Evolutionary conservation across 2,329 filamentous ascomycete genomes (phyloP).

Genomic region (Colletotrichum agaves): DNA sequence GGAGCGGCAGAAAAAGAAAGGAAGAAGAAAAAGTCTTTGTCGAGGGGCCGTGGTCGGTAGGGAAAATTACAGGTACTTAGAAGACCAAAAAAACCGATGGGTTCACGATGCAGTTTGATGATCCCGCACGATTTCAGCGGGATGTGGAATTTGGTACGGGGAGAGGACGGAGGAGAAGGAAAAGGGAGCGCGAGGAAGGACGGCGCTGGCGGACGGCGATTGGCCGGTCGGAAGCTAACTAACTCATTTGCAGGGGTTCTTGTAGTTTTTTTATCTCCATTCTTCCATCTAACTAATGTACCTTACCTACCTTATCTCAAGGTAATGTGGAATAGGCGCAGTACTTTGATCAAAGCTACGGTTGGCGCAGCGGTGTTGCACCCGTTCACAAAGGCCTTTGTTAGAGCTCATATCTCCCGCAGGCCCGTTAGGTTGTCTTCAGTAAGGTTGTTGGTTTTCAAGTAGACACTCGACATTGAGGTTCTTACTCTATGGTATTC

Average conservation of each 20-base stretch:
- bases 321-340: no score
- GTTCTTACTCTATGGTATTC: no score
- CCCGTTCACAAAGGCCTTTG: no score
- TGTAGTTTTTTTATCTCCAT: neutral
- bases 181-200: slow-evolving; percentile 15
- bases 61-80: neutral
- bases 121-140: slow-evolving; percentile 18
- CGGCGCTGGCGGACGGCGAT: slow-evolving; percentile 29
- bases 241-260: slow-evolving; percentile 5
- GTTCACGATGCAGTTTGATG: slow-evolving; percentile 22
- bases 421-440: no score
- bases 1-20: neutral
- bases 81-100: neutral
- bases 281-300: no score
- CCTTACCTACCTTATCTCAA: no score
- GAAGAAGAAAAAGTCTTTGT: neutral
- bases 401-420: no score
- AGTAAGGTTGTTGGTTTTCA: no score
- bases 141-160: slow-evolving; percentile 35
- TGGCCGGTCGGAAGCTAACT: slow-evolving; percentile 20
- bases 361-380: neutral
- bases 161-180: slow-evolving; percentile 9
- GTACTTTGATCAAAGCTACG: no score
- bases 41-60: neutral
- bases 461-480: no score